Percentiles rank a stretch among this genome's conserved stretches.
Conservation (phyloP, 441 rosid genomes). For the Macaranga tanarius region DNA sequence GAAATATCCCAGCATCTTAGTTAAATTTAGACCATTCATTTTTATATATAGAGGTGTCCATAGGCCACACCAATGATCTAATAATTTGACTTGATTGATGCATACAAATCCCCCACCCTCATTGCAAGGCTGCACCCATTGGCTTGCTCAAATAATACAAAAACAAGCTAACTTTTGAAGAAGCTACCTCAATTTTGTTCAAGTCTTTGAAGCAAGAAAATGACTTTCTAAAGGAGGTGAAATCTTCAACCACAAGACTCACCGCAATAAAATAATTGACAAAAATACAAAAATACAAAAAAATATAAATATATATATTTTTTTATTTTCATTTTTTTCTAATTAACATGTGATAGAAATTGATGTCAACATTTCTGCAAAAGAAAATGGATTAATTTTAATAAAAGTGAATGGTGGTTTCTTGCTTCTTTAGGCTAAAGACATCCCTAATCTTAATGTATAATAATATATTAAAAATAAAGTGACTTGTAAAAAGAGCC, state of each 20-base stretch:
- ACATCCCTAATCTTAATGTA: slow-evolving; percentile 5
- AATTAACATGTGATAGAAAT: slow-evolving; percentile 12
- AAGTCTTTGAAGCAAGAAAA: neutral
- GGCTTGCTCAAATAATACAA: neutral
- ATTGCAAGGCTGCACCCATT: neutral
- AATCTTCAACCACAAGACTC: neutral
- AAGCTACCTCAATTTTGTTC: neutral
- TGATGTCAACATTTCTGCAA: neutral
- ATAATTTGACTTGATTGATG: neutral
- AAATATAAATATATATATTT: neutral
- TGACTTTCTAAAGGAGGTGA: slow-evolving; percentile 3
- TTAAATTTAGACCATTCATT: neutral
- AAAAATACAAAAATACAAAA: neutral
- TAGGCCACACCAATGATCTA: neutral
- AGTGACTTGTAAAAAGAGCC: slow-evolving; percentile 11
- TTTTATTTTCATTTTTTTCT: neutral
- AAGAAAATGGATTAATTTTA: neutral
- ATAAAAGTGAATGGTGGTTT: slow-evolving; percentile 9
- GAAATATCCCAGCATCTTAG: neutral
- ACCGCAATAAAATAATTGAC: too few relatives aligned
- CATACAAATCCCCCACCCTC: neutral
- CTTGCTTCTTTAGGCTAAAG: slow-evolving; percentile 8
- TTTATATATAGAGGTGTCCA: neutral
- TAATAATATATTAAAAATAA: neutral
- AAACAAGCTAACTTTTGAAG: neutral